Conservation (phyloP, 2,329 filamentous ascomycete species). For the Neofusicoccum parvum region DNA sequence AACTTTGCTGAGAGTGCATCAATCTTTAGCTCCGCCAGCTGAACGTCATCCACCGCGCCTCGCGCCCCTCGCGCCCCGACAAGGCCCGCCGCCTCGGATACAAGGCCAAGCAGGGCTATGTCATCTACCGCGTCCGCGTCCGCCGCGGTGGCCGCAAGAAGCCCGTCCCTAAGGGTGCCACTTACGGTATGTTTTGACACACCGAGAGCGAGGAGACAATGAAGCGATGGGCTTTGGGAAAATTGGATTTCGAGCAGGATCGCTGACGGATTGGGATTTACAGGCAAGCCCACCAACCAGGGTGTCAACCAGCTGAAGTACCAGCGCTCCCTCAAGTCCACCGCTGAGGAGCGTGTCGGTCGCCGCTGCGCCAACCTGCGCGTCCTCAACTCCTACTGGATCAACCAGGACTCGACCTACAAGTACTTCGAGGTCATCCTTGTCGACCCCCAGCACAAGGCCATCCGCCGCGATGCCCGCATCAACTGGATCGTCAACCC, state of each 20-base stretch:
- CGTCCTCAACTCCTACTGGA: constrained; percentile 99
- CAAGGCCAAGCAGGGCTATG: constrained; percentile 99
- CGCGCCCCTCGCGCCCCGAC: constrained; percentile 96
- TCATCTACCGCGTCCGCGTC: constrained; percentile 99
- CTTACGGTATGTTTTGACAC: constrained; percentile 70
- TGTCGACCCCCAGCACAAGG: constrained; percentile 99
- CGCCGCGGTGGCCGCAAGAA: constrained; percentile 98
- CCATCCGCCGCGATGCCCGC: constrained; percentile 96
- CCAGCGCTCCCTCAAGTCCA: constrained; percentile 97
- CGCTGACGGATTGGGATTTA: constrained; percentile 30
- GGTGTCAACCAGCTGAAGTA: constrained; percentile 99
- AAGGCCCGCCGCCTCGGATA: constrained; percentile 99
- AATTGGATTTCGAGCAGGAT: not conserved
- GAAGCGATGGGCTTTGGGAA: not conserved
- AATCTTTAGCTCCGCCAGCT: constrained; percentile 98
- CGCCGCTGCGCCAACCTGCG: constrained; percentile 98
- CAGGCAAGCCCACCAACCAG: constrained; percentile 99
- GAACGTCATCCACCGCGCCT: constrained; percentile 99
- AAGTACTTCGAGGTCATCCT: constrained; percentile 99
- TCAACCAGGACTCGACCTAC: constrained; percentile 99
- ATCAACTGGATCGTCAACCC: constrained; percentile 99
- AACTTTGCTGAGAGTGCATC: constrained; percentile 99
- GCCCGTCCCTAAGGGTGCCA: constrained; percentile 96
- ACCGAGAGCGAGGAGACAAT: not conserved
- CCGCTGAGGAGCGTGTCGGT: constrained; percentile 99